These are phyloP conservation scores for Pseudogymnoascus sp. DNA, from an alignment of 2,329 filamentous ascomycete genomes.

Conservation along the genomic window DNA sequence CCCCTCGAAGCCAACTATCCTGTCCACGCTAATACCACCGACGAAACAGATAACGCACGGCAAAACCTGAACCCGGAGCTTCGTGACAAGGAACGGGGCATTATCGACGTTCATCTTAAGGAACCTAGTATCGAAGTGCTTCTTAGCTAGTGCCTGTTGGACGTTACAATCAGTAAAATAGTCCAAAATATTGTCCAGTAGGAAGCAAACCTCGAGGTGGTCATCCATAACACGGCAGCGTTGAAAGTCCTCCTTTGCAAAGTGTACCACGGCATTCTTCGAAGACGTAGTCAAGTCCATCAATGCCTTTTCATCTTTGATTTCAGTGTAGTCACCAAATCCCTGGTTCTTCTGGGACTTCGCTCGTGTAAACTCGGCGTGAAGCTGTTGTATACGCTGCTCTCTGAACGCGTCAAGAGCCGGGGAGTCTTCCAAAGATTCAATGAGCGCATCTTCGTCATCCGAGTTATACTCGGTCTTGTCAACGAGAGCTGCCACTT, in stretches of 20 bases:
- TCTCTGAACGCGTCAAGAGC: constrained; percentile 47
- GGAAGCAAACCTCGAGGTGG: constrained; percentile 27
- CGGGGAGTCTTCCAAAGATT: constrained; percentile 43
- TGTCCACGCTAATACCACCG: constrained; percentile 44
- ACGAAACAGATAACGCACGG: constrained; percentile 51
- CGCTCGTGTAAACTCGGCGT: constrained; percentile 44
- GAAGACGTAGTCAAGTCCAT: constrained; percentile 38
- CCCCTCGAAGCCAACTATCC: constrained; percentile 51
- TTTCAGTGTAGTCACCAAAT: constrained; percentile 45
- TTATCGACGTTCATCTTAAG: constrained; percentile 51
- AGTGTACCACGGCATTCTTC: constrained; percentile 33
- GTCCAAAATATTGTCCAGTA: background rate
- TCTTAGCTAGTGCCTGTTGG: constrained; percentile 39
- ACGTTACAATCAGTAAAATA: background rate
- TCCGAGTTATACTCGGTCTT: constrained; percentile 28
- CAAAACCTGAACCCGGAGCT: constrained; percentile 47
- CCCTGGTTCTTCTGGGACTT: constrained; percentile 40
- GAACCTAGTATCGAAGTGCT: constrained; percentile 50
- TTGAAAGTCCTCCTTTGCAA: constrained; percentile 34
- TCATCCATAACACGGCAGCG: constrained; percentile 34
- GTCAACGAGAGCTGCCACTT: constrained; percentile 41
- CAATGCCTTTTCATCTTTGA: constrained; percentile 48
- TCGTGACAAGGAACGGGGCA: constrained; percentile 49
- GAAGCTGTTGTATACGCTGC: constrained; percentile 47
- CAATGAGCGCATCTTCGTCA: constrained; percentile 50